Evolutionary conservation across 495 filamentous ascomycete species (phyloP), one percentile per base, ranked within the genome.

Genomic region (Cladorrhinum samala): DNA sequence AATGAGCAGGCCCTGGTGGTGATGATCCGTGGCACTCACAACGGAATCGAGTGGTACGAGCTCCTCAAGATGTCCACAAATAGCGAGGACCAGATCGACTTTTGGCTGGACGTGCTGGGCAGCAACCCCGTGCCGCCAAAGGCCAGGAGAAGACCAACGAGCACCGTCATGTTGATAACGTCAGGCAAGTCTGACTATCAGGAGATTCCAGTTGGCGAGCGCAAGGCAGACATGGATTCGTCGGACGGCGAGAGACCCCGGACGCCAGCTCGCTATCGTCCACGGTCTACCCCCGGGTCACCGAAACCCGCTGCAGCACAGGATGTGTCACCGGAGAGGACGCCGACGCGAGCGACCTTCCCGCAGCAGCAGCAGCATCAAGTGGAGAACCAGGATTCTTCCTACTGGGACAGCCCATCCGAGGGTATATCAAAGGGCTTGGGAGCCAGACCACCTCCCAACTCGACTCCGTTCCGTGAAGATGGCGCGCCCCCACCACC

Each of bases 91-190:
- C 79, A 90, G 49, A 82, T 81, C n/a, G 47, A 70, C 11, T 92
- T 97, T 64, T 99, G 94, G 94, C 71, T 96, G 24, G 75, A 86
- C 30, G 85, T 96, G 72, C 67, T 99, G 20, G 89, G 91, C 9
- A 73, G 77, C 47, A 73, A 77, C 20, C 93, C 93, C 24, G 68
- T 88, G 38, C 92, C 93, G 24, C 91, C 91, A 9, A 62, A 63
- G 21, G 61, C 68, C 13, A 60, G 55, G 33, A 66, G 71, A 2
- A 74, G 68, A 24, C 58, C 68, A 1, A 66, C 65, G 1, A 62
- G 64, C 17, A 73, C 70, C 46, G 69, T 48, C 39, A 16, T 47
- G 14, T 48, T 24, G 11, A 16, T 36, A 33, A 69, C 60, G 0
- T 66, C 81, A 33, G 72, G 79, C 5, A 80, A 76, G 56, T 75